Conservation (phyloP, 805 yeast genomes). For the Sugiyamaella smithiae region DNA sequence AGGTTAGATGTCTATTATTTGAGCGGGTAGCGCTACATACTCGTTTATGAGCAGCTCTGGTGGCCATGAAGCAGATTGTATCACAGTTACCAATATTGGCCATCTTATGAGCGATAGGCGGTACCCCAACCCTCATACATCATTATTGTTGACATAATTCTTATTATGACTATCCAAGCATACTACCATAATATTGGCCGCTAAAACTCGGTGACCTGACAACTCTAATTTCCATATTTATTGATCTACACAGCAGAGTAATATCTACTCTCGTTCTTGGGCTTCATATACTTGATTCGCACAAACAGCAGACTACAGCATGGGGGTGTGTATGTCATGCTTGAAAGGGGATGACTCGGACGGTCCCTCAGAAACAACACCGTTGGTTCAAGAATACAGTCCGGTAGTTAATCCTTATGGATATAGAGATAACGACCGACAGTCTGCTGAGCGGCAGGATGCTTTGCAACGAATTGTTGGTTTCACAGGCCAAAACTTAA, state of each 20-base stretch:
- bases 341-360: conserved; percentile 12
- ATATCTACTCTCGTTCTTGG: too few relatives aligned
- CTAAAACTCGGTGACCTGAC: too few relatives aligned
- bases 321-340: conserved; percentile 25
- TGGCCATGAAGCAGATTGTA: conserved; percentile 29
- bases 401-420: not conserved
- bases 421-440: conserved; percentile 6
- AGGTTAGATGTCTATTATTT: conserved; percentile 28
- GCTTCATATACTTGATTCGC: too few relatives aligned
- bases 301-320: too few relatives aligned
- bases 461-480: conserved; percentile 19
- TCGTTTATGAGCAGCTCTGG: conserved; percentile 33
- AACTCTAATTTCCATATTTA: too few relatives aligned
- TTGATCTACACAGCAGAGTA: too few relatives aligned
- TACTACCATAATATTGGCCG: too few relatives aligned
- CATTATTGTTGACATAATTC: not conserved
- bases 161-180: too few relatives aligned
- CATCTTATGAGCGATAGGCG: conserved; percentile 68
- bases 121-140: not conserved
- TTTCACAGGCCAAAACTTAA: conserved; percentile 22
- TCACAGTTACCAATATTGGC: conserved; percentile 91
- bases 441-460: conserved; percentile 17
- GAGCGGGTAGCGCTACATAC: conserved; percentile 22
- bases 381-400: conserved; percentile 13
- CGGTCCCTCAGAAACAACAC: conserved; percentile 11